phyloP scores from a whole-genome alignment of 768 basidiomycete genomes.

The Lentinula guzmanii region DNA sequence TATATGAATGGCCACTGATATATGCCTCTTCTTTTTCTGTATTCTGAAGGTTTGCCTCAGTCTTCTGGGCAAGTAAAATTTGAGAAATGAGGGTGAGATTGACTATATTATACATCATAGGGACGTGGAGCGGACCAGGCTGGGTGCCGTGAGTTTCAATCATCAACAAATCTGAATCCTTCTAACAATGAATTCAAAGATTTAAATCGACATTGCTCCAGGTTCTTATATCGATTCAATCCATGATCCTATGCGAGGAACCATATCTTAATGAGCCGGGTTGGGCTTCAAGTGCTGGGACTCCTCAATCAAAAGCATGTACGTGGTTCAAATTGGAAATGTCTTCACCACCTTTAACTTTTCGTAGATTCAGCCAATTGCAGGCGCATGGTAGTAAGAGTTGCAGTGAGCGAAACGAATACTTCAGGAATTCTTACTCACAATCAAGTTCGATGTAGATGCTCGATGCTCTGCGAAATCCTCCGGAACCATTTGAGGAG shows the following conservation, averaged over 20 bases:
- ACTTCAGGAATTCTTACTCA: conserved; percentile 3
- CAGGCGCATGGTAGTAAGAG: conserved; percentile 85
- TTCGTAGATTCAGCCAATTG: conserved; percentile 82
- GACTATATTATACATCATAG: conserved; percentile 30
- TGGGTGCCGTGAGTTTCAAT: neutral
- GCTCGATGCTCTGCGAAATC: conserved; percentile 75
- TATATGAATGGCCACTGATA: neutral
- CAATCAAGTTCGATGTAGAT: conserved; percentile 41
- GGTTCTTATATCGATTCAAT: conserved; percentile 93
- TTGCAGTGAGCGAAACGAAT: conserved; percentile 51
- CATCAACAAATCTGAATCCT: neutral
- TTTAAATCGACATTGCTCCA: conserved; percentile 51
- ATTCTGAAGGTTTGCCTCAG: neutral
- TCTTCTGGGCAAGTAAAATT: neutral
- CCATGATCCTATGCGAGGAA: conserved; percentile 93
- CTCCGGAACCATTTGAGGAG: conserved; percentile 82
- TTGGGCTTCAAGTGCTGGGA: conserved; percentile 70
- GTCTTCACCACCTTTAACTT: conserved; percentile 1
- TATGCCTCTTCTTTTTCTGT: neutral
- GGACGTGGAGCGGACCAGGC: conserved; percentile 91
- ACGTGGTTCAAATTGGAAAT: conserved; percentile 8
- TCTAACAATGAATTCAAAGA: neutral
- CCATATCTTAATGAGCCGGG: conserved; percentile 93
- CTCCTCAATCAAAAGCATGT: conserved; percentile 75
- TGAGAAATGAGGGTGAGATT: neutral